These are phyloP conservation scores for Cyberlindnera veronae DNA, from an alignment of 805 yeast genomes.

Conservation along the genomic window DNA sequence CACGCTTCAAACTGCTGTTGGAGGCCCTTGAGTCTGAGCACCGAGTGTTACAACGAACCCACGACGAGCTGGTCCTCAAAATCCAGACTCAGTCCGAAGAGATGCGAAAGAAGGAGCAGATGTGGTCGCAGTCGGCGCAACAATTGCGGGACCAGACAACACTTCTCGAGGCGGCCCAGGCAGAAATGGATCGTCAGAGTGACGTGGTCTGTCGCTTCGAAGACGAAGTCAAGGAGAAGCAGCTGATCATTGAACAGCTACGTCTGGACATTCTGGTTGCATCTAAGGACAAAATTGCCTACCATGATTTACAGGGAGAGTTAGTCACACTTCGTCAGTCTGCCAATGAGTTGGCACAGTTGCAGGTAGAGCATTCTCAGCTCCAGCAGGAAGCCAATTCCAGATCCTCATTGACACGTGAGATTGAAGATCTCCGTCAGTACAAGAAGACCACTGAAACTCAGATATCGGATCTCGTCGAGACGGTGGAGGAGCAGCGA, in stretches of 20 bases:
- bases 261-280: too few species aligned
- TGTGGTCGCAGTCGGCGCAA: constrained; percentile 4
- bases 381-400: constrained; percentile 1
- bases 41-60: not conserved
- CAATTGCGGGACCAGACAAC: constrained; percentile 7
- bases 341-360: too few species aligned
- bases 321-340: not conserved
- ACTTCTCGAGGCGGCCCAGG: constrained; percentile 1
- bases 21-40: constrained; percentile 11
- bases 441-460: not conserved
- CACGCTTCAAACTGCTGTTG: constrained; percentile 7
- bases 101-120: not conserved
- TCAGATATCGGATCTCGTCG: not conserved
- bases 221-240: not conserved
- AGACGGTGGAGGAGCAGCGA: constrained; percentile 2
- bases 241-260: too few species aligned
- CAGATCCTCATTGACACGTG: not conserved
- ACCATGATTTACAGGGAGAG: not conserved
- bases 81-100: constrained; percentile 6
- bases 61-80: constrained; percentile 5
- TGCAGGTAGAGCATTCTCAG: too few species aligned
- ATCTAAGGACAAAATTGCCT: too few species aligned
- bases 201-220: not conserved
- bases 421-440: not conserved
- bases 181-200: not conserved